phyloP scores from a whole-genome alignment of 2,329 filamentous ascomycete genomes.

The Pezicula carpinea region DNA sequence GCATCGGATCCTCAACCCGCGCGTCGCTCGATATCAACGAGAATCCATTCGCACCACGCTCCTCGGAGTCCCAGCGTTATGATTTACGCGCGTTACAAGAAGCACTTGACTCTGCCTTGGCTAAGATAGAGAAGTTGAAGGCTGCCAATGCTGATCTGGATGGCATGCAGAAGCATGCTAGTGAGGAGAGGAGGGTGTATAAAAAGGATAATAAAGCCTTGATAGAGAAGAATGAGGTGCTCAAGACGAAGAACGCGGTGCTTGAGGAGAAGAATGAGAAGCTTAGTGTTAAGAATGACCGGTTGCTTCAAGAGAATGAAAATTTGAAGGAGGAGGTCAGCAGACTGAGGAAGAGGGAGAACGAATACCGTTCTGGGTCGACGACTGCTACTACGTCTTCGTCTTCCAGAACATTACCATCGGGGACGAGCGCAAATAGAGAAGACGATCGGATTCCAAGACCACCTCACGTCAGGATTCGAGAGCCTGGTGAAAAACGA shows the following conservation, averaged over 20 bases:
- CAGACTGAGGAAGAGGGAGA: conserved; percentile 5
- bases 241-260: conserved; percentile 3
- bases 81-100: conserved; percentile 17
- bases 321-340: conserved; percentile 6
- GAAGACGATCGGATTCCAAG: neutral
- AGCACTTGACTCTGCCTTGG: conserved; percentile 21
- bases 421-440: neutral
- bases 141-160: conserved; percentile 8
- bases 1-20: conserved; percentile 18
- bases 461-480: neutral
- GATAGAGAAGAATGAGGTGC: conserved; percentile 9
- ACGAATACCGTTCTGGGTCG: neutral
- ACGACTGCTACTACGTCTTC: neutral
- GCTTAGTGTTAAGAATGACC: too few species aligned
- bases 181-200: conserved; percentile 18
- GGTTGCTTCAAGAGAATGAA: conserved; percentile 5
- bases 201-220: conserved; percentile 4
- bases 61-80: conserved; percentile 17
- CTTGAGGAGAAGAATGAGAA: conserved; percentile 7
- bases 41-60: conserved; percentile 9
- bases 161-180: conserved; percentile 14
- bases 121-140: conserved; percentile 13
- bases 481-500: neutral
- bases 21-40: conserved; percentile 19
- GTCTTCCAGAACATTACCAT: neutral